Evolutionary conservation across 2,329 filamentous ascomycete genomes (phyloP), one percentile per base, ranked within the genome.

Genomic region (Cercospora janseana): DNA sequence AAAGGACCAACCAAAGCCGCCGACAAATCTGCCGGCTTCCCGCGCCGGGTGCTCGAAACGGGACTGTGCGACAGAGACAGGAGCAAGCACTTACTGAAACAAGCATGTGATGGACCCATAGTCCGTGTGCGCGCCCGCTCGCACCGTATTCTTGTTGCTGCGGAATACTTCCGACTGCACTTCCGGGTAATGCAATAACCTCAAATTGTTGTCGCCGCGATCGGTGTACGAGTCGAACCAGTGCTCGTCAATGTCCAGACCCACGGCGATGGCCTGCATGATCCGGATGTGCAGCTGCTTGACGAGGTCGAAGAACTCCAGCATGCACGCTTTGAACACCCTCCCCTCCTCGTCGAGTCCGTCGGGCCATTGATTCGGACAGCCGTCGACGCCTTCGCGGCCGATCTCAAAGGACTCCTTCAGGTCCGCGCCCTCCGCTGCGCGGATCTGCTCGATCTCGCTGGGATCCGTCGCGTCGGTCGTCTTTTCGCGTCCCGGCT

Each of bases 221-320:
- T 86, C 80, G 0, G 88, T 84, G 64, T 80, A 94, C 4, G 67
- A 61, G 61, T 95, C 88, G 62, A 96, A 96, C 76, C 85, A 94
- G 3, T 61, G 56, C 82, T 82, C 87, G 83, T 92, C 63, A 73
- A 77, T 52, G 85, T 72, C 44, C 71, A 74, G 61, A 80, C 76
- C 72, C 87, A 93, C 60, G 78, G 75, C 27, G 74, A 76, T 55
- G 70, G 69, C 20, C 79, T 86, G 80, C 27, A 74, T 72, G 66
- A 94, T 91, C 72, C 90, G 75, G 21, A 81, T 74, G 68, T 96
- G 87, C 48, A 96, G 68, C 10, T 72, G 66, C 67, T 89, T 87
- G 70, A 89, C 94, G 53, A 77, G 75, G n/a, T 77, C 76, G 59
- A 86, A 87, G 69, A 96, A 96, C 3, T 69, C 69, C 41, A 83